Evolutionary conservation across 2,329 filamentous ascomycete genomes (phyloP).

Genomic region (Colletotrichum chrysophilum): DNA sequence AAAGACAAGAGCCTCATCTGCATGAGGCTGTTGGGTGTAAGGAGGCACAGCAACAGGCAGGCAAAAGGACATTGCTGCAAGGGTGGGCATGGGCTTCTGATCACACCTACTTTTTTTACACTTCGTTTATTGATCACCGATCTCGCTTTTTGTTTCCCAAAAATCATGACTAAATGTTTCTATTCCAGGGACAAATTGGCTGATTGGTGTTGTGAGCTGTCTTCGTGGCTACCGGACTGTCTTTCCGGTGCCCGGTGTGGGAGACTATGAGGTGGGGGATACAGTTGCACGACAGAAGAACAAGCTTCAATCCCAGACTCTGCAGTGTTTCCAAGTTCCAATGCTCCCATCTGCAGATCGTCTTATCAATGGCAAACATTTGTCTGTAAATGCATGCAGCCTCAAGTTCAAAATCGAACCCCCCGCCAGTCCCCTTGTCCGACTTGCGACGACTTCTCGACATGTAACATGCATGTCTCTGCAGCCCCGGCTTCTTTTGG

Average conservation of each 20-base stretch:
- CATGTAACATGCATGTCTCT: neutral
- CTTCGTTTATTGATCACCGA: neutral
- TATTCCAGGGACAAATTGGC: neutral
- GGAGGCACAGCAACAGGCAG: neutral
- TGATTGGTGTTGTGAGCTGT: neutral
- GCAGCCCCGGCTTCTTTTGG: neutral
- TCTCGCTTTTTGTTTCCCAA: neutral
- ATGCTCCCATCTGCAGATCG: neutral
- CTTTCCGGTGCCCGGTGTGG: neutral
- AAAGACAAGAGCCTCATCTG: neutral
- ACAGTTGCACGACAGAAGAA: neutral
- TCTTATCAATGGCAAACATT: neutral
- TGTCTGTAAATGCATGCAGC: neutral
- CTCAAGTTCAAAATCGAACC: neutral
- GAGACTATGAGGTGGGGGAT: neutral
- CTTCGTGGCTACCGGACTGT: neutral
- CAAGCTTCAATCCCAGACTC: neutral
- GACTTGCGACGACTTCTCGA: neutral
- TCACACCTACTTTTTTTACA: conserved; percentile 1
- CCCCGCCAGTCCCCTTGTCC: neutral
- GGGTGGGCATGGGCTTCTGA: neutral
- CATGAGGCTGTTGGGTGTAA: neutral
- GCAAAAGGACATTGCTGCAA: neutral
- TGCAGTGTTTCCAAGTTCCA: neutral
- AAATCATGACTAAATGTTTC: neutral